These are phyloP conservation scores for Sutorius australiensis DNA, from an alignment of 768 basidiomycete species.

Conservation along the genomic window DNA sequence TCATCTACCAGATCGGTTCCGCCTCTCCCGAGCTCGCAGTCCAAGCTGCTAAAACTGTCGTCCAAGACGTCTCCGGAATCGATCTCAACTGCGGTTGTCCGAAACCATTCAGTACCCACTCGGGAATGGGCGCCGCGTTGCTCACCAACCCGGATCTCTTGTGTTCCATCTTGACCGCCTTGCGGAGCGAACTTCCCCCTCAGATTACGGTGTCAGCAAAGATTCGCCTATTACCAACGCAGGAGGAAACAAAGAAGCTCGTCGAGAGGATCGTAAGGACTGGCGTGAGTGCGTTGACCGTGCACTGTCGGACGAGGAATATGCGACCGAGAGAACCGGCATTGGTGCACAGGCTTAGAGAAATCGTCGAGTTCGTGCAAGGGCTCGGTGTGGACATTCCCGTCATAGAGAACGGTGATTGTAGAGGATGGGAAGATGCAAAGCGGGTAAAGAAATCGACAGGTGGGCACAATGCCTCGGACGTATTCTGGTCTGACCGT, in stretches of 20 bases:
- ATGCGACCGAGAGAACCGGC: conserved; percentile 86
- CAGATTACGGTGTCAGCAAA: conserved; percentile 91
- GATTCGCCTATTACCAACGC: conserved; percentile 82
- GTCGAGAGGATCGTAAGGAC: conserved; percentile 84
- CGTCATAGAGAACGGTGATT: conserved; percentile 94
- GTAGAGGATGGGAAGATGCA: conserved; percentile 72
- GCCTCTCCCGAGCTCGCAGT: conserved; percentile 88
- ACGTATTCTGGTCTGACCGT: neutral
- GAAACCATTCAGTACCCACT: conserved; percentile 89
- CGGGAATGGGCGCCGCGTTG: conserved; percentile 96
- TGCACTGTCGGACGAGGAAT: conserved; percentile 90
- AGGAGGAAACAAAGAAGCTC: conserved; percentile 86
- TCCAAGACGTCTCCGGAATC: conserved; percentile 87
- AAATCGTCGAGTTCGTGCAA: conserved; percentile 84
- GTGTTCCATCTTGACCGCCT: conserved; percentile 79
- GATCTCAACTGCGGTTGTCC: conserved; percentile 99
- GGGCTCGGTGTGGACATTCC: conserved; percentile 74
- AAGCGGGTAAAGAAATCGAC: conserved; percentile 71
- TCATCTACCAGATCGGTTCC: conserved; percentile 95
- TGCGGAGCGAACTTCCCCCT: conserved; percentile 67
- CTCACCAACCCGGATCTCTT: conserved; percentile 89
- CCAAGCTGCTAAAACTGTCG: conserved; percentile 82
- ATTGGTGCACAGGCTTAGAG: conserved; percentile 68
- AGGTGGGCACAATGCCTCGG: conserved; percentile 41
- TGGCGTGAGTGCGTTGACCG: conserved; percentile 84